Percentiles rank a stretch among this genome's conserved stretches.
phyloP scores from a whole-genome alignment of 768 basidiomycete genomes.

The Gymnopilus junonius region DNA sequence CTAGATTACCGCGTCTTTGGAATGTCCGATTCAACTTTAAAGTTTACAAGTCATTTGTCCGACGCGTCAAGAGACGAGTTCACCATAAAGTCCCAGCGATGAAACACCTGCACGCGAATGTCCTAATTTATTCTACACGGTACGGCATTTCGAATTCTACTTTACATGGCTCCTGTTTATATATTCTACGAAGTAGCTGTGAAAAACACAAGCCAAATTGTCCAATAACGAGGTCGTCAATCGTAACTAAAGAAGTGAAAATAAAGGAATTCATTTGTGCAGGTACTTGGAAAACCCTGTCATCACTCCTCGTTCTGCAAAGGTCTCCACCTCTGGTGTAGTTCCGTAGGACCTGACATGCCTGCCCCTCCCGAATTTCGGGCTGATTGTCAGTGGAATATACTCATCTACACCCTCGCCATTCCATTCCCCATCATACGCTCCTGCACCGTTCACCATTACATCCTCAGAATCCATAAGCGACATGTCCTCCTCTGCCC shows the following conservation, averaged over 20 bases:
- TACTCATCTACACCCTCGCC: slow-evolving; percentile 41
- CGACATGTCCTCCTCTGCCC: slow-evolving; percentile 53
- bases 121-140: neutral
- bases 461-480: slow-evolving; percentile 43
- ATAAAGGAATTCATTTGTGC: slow-evolving; percentile 10
- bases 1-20: too few relatives aligned
- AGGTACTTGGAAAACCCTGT: slow-evolving; percentile 21
- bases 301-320: slow-evolving; percentile 19
- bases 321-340: slow-evolving; percentile 28
- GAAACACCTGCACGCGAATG: too few relatives aligned
- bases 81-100: too few relatives aligned
- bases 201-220: neutral
- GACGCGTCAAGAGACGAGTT: too few relatives aligned
- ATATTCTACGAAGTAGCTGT: slow-evolving; percentile 17
- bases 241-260: neutral
- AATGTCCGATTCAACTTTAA: too few relatives aligned
- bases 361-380: slow-evolving; percentile 20
- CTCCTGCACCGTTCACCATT: slow-evolving; percentile 45
- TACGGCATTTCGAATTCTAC: neutral
- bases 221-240: neutral
- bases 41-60: too few relatives aligned
- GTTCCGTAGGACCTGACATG: slow-evolving; percentile 28
- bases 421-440: slow-evolving; percentile 24
- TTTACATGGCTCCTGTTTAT: neutral
- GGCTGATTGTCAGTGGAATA: slow-evolving; percentile 47